A percentile compares a stretch with the other conserved stretches of the same genome.
Evolutionary conservation across 2,329 filamentous ascomycete species (phyloP).

Genomic region (Cucurbitaria berberidis): DNA sequence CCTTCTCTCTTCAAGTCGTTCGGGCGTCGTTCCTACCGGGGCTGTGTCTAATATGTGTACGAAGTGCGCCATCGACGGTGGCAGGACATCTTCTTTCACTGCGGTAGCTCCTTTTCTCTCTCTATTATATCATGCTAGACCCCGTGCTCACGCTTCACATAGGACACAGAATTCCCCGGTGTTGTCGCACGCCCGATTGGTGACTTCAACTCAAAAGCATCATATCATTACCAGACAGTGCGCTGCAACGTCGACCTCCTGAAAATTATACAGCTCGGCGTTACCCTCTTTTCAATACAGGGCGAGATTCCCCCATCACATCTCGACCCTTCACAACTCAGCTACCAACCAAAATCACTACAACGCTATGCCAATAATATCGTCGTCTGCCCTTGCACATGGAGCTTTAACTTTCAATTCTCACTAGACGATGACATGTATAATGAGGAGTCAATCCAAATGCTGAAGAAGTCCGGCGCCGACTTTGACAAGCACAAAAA

Average conservation of each 20-base stretch:
- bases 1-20: constrained; percentile 10
- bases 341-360: constrained; percentile 51
- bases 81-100: constrained; percentile 1
- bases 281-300: constrained; percentile 90
- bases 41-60: constrained; percentile 15
- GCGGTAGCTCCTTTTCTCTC: constrained; percentile 16
- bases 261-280: constrained; percentile 95
- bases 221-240: constrained; percentile 98
- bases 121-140: neutral
- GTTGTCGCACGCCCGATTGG: constrained; percentile 96
- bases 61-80: constrained; percentile 15
- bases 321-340: constrained; percentile 57
- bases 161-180: constrained; percentile 99
- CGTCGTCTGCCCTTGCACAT: constrained; percentile 80
- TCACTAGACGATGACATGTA: constrained; percentile 97
- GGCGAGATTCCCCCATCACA: constrained; percentile 83
- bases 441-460: constrained; percentile 91
- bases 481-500: constrained; percentile 84
- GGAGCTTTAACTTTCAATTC: constrained; percentile 99
- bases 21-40: constrained; percentile 2
- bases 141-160: constrained; percentile 20
- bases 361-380: constrained; percentile 60
- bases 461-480: constrained; percentile 88
- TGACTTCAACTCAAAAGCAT: constrained; percentile 89
- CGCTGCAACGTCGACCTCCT: constrained; percentile 96